These are phyloP conservation scores for Candida oleophila DNA, from an alignment of 805 yeast genomes.

Conservation along the genomic window DNA sequence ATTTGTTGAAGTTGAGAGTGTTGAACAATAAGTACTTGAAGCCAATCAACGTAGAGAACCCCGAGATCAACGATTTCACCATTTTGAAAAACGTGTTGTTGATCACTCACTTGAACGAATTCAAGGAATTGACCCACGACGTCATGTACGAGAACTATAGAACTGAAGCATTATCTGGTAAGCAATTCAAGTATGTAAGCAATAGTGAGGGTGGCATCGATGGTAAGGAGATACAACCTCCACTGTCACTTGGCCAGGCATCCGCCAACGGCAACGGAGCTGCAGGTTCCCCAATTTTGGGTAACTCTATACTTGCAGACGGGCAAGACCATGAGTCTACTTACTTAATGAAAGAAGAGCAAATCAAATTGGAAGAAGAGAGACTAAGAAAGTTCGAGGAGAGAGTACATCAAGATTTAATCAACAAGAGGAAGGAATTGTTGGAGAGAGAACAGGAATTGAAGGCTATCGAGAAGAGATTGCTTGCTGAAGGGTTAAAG, in stretches of 20 bases:
- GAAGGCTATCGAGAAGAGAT: slow-evolving; percentile 73
- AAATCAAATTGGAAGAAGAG: slow-evolving; percentile 85
- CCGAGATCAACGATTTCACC: slow-evolving; percentile 77
- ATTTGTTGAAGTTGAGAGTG: slow-evolving; percentile 52
- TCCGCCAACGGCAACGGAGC: slow-evolving; percentile 3
- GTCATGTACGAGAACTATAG: slow-evolving; percentile 85
- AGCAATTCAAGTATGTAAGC: slow-evolving; percentile 41
- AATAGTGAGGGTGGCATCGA: slow-evolving; percentile 9
- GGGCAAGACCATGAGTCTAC: slow-evolving; percentile 17
- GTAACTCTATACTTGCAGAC: background rate
- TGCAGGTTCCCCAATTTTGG: background rate
- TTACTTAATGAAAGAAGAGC: slow-evolving; percentile 74
- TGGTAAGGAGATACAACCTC: background rate
- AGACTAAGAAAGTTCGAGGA: slow-evolving; percentile 83
- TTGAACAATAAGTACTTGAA: slow-evolving; percentile 48
- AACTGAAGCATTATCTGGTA: slow-evolving; percentile 78
- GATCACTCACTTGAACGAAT: slow-evolving; percentile 82
- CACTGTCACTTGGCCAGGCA: background rate
- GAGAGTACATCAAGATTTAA: slow-evolving; percentile 83
- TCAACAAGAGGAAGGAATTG: slow-evolving; percentile 77
- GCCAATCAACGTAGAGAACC: slow-evolving; percentile 62
- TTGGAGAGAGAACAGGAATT: slow-evolving; percentile 82
- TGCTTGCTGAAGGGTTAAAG: slow-evolving; percentile 55
- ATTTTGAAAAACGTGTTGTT: slow-evolving; percentile 75
- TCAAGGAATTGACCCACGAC: slow-evolving; percentile 87